Base-by-base conservation (phyloP, 2,329 filamentous ascomycete genomes). In the Fusarium sp. region DNA sequence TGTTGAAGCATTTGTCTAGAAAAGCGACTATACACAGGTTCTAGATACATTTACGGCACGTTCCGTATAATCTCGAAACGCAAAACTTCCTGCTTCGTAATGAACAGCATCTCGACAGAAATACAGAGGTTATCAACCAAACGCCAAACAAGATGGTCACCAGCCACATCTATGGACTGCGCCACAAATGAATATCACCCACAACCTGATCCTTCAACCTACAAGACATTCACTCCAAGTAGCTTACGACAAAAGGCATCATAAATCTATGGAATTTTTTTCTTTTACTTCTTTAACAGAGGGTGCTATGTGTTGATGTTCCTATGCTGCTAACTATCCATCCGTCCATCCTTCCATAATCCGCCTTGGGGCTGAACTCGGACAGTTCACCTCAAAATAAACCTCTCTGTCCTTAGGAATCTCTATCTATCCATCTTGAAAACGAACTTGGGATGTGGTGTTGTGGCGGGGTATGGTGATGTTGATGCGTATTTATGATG, bases 301-400 rank as follows among this genome's bases (percentile, higher is more conserved):
- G 69, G 58, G 73, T 75, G 61, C 67, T 74, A 59, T 72, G 62
- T 71, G 63, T 58, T 71, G 61, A 67, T 74, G 67, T 72, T 75
- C 51, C 61, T 70, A 62, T 53, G 71, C 70, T 70, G 50, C 63
- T 70, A 68, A 64, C 69, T 72, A 73, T 74, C 73, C 71, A 72
- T 75, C 73, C 72, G 67, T 70, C 65, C 68, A 55, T 65, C 67
- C 62, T 54, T 66, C 55, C 63, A 66, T 58, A 66, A 71, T 65
- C 67, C 60, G 59, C 58, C 69, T 60, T 21, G 55, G 63, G 66
- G 62, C 39, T 63, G 58, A 71, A 59, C 37, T 56, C 49, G 48
- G 67, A 48, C 43, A 59, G 62, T 64, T 64, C 64, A 59, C 67
- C 63, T 71, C 52, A 49, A 60, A 51, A 57, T 62, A 41, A 43